These are phyloP conservation scores for Aquilaria agallochum DNA, from an alignment of 441 rosid genomes.

Conservation along the genomic window DNA sequence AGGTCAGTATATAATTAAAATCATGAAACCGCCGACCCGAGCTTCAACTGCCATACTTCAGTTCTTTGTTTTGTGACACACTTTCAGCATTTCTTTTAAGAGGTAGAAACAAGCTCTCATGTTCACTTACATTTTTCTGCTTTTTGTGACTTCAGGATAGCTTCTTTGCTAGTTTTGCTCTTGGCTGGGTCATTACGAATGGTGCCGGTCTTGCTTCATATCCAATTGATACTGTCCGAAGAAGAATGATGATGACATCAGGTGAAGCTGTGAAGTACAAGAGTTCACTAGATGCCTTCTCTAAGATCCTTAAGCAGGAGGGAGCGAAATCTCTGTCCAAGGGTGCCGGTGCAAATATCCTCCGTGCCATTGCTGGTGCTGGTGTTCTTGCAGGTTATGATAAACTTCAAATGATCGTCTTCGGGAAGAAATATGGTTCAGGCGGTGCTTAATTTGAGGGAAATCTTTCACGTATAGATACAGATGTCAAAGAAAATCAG, in stretches of 20 bases:
- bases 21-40: too few species aligned
- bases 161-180: conserved; percentile 53
- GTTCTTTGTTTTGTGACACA: too few species aligned
- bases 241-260: conserved; percentile 65
- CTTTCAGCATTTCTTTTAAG: too few species aligned
- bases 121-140: not conserved
- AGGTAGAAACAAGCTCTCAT: too few species aligned
- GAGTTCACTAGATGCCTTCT: conserved; percentile 42
- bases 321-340: conserved; percentile 48
- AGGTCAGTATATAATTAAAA: conserved; percentile 21
- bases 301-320: conserved; percentile 46
- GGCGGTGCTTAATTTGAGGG: conserved; percentile 33
- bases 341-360: conserved; percentile 61
- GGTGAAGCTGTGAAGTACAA: conserved; percentile 57
- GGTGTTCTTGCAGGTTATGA: conserved; percentile 58
- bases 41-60: too few species aligned
- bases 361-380: conserved; percentile 51
- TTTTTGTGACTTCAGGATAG: conserved; percentile 36
- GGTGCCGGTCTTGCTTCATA: conserved; percentile 53
- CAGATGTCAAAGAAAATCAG: conserved; percentile 35
- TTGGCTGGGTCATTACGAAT: conserved; percentile 55
- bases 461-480: not conserved
- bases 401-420: conserved; percentile 39
- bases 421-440: conserved; percentile 56
- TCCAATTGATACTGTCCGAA: conserved; percentile 14